Conservation (phyloP, 75 land plant genomes). For the Isoetes taiwanensis region DNA sequence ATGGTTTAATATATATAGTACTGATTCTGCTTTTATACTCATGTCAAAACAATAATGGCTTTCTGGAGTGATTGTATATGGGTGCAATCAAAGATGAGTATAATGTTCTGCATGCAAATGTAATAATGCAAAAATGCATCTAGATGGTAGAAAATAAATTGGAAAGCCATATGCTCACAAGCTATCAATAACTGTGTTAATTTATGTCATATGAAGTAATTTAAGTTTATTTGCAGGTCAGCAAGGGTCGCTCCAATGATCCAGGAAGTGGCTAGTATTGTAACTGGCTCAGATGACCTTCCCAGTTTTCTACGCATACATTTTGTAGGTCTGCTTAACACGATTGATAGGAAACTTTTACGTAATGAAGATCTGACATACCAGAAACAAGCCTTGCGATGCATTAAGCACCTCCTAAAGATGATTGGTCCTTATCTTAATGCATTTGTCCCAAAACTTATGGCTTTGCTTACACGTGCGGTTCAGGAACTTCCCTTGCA, state of each 20-base stretch:
- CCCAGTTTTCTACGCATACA: conserved; percentile 69
- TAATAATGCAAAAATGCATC: no score
- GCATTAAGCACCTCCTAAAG: conserved; percentile 68
- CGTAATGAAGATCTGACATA: conserved; percentile 42
- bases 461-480: conserved; percentile 88
- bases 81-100: no score
- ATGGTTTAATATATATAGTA: no score
- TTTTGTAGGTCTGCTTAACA: conserved; percentile 89
- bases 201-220: neutral
- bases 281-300: conserved; percentile 82
- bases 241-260: conserved; percentile 80
- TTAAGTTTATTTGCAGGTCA: conserved; percentile 61
- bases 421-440: conserved; percentile 88
- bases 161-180: no score
- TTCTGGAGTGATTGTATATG: no score
- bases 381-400: conserved; percentile 69
- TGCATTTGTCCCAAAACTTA: conserved; percentile 89
- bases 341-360: conserved; percentile 88
- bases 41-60: no score
- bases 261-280: conserved; percentile 70
- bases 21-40: no score
- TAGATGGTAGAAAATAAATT: no score
- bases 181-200: no score
- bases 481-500: conserved; percentile 64
- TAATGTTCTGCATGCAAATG: no score